A percentile compares a stretch with the other conserved stretches of the same genome.
Conservation (phyloP, 306 rosid genomes). For the Mucuna pruriens region DNA sequence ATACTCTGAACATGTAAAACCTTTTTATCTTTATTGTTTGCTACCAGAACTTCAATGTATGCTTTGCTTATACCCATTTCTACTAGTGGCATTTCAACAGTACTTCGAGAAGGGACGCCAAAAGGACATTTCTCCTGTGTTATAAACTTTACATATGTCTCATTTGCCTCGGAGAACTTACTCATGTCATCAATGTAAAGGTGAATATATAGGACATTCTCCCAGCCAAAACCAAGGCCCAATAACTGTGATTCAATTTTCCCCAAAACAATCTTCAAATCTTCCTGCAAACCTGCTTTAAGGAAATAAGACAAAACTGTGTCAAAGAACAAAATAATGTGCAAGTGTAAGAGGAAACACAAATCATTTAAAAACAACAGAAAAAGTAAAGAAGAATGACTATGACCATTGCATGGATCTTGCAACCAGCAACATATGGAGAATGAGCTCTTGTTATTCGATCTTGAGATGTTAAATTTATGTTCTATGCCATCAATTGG, state of each 20-base stretch:
- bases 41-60: slow-evolving; percentile 81
- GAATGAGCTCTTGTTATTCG: slow-evolving; percentile 63
- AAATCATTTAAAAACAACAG: slow-evolving; percentile 22
- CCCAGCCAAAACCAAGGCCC: slow-evolving; percentile 75
- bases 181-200: slow-evolving; percentile 88
- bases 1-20: slow-evolving; percentile 98
- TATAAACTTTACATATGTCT: slow-evolving; percentile 74
- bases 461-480: slow-evolving; percentile 70
- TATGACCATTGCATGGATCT: slow-evolving; percentile 57
- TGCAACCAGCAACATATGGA: slow-evolving; percentile 84
- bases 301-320: slow-evolving; percentile 33
- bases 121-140: slow-evolving; percentile 84
- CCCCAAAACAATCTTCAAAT: slow-evolving; percentile 65
- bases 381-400: slow-evolving; percentile 23
- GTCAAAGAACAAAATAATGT: slow-evolving; percentile 26
- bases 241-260: slow-evolving; percentile 68
- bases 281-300: slow-evolving; percentile 73
- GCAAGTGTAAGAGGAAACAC: slow-evolving; percentile 12
- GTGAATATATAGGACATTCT: slow-evolving; percentile 85
- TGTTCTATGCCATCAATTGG: slow-evolving; percentile 46
- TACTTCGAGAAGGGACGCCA: slow-evolving; percentile 98
- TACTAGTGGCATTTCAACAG: slow-evolving; percentile 79
- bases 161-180: slow-evolving; percentile 79
- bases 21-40: slow-evolving; percentile 69
- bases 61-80: slow-evolving; percentile 75